Conservation (phyloP, 192 early-diverging fungal species). For the Powellomyces hirtus region DNA sequence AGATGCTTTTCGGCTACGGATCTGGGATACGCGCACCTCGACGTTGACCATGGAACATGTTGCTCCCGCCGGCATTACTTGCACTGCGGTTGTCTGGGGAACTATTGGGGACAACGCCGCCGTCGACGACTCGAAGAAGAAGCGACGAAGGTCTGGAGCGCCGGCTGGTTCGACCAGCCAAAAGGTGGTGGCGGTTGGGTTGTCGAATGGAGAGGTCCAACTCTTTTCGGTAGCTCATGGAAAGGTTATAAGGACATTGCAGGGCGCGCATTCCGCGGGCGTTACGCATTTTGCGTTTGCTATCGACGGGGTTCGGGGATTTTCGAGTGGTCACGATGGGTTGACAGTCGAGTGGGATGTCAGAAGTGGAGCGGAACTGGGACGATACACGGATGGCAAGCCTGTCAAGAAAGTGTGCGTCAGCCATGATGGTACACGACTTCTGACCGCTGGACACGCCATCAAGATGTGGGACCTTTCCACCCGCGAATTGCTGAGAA, state of each 20-base stretch:
- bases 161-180: neutral
- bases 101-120: neutral
- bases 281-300: constrained; percentile 32
- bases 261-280: constrained; percentile 19
- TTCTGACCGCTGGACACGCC: constrained; percentile 17
- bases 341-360: constrained; percentile 34
- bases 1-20: constrained; percentile 13
- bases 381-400: constrained; percentile 20
- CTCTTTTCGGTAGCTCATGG: constrained; percentile 24
- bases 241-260: constrained; percentile 16
- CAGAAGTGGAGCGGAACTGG: constrained; percentile 18
- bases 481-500: constrained; percentile 14
- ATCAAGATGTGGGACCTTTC: constrained; percentile 23
- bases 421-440: neutral
- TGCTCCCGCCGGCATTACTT: neutral
- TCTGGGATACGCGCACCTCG: constrained; percentile 28
- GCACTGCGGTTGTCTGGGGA: constrained; percentile 12
- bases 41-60: constrained; percentile 5
- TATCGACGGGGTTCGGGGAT: constrained; percentile 19
- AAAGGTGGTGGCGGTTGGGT: constrained; percentile 17
- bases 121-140: constrained; percentile 10
- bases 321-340: constrained; percentile 28
- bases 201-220: constrained; percentile 21
- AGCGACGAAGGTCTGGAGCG: constrained; percentile 12
- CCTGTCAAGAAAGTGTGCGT: constrained; percentile 5